phyloP scores from a whole-genome alignment of 108 stramenopile genomes.

The Thalassiosira profunda region DNA sequence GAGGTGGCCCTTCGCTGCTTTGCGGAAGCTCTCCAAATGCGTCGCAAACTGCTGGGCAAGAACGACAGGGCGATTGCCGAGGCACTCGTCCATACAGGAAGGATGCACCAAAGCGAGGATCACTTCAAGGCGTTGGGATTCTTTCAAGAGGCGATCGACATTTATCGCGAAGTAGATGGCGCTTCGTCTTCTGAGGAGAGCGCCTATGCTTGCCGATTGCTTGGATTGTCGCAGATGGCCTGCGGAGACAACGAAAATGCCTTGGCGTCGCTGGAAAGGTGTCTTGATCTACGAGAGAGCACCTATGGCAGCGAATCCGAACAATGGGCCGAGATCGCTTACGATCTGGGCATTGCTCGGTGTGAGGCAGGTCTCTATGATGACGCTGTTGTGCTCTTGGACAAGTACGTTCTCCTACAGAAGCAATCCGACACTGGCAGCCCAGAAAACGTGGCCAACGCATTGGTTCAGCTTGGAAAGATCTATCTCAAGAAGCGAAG shows the following conservation, averaged over 20 bases:
- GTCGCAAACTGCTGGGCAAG: slow-evolving; percentile 18
- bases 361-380: slow-evolving; percentile 11
- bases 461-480: slow-evolving; percentile 31
- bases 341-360: slow-evolving; percentile 40
- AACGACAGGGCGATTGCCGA: slow-evolving; percentile 38
- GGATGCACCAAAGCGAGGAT: slow-evolving; percentile 16
- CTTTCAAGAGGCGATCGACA: slow-evolving; percentile 44
- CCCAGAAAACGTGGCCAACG: slow-evolving; percentile 25
- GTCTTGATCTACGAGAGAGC: slow-evolving; percentile 22
- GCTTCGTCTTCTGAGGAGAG: slow-evolving; percentile 5
- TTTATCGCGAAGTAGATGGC: slow-evolving; percentile 24
- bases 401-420: slow-evolving; percentile 25
- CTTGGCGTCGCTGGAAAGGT: slow-evolving; percentile 18
- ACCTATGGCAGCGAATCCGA: slow-evolving; percentile 17
- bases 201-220: slow-evolving; percentile 20
- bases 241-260: slow-evolving; percentile 31
- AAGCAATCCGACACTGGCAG: slow-evolving; percentile 4
- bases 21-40: slow-evolving; percentile 43
- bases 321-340: slow-evolving; percentile 36
- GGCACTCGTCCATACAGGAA: slow-evolving; percentile 31
- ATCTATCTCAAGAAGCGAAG: slow-evolving; percentile 26
- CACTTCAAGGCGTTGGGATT: slow-evolving; percentile 21
- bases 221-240: slow-evolving; percentile 32
- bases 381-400: slow-evolving; percentile 23
- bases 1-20: slow-evolving; percentile 51